phyloP scores from a whole-genome alignment of 2,329 filamentous ascomycete species.

The Monosporascus sp. region DNA sequence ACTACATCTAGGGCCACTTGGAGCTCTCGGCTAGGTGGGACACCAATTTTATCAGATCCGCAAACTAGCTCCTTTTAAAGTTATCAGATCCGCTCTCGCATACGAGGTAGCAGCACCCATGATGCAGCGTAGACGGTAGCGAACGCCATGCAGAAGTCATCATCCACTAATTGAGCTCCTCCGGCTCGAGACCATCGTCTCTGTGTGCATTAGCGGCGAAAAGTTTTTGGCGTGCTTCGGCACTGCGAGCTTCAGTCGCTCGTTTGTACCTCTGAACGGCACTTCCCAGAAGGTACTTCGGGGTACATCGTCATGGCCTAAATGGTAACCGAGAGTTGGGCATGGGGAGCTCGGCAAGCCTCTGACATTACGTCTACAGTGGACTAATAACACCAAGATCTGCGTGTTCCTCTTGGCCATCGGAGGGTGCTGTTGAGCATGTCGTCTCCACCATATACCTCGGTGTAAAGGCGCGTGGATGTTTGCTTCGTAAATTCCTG shows the following conservation, averaged over 20 bases:
- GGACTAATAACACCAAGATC: background rate
- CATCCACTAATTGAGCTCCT: conserved; percentile 1
- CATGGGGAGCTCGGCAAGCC: background rate
- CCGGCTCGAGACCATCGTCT: conserved; percentile 19
- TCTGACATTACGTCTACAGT: background rate
- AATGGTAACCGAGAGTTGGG: background rate
- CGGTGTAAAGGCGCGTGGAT: background rate
- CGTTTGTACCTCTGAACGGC: background rate
- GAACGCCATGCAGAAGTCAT: conserved; percentile 7
- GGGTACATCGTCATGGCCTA: conserved; percentile 6
- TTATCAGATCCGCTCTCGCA: conserved; percentile 32
- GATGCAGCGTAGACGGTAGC: conserved; percentile 12
- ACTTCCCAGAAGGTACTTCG: conserved; percentile 4
- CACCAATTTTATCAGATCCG: conserved; percentile 7
- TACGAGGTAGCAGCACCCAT: background rate
- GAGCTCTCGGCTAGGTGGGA: background rate
- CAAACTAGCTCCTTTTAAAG: conserved; percentile 22
- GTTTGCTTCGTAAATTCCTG: background rate
- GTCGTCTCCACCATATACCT: background rate
- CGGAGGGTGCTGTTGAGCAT: background rate
- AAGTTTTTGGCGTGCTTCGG: conserved; percentile 16
- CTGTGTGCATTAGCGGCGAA: conserved; percentile 18
- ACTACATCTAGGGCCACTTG: background rate
- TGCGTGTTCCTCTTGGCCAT: background rate
- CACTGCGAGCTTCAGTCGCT: background rate